Conservation (phyloP, 192 early-diverging fungal species). For the Linnemannia elongata region DNA sequence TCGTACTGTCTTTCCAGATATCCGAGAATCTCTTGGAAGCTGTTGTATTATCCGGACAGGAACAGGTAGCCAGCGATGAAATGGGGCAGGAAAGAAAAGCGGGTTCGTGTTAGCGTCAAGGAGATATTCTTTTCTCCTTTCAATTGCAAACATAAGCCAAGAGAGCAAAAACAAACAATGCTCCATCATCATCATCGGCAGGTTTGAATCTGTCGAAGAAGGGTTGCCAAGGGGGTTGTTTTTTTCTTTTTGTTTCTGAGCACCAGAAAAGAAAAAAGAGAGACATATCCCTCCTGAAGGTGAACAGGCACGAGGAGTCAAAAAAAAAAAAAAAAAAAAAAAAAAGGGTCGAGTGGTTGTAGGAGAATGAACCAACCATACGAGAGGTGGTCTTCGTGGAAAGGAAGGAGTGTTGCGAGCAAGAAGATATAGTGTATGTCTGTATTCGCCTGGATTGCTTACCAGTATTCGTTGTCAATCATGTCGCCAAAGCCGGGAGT, state of each 20-base stretch:
- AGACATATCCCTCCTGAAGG: neutral
- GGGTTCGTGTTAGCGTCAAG: neutral
- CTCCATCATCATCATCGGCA: neutral
- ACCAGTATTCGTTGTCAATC: constrained; percentile 95
- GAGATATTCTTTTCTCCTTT: neutral
- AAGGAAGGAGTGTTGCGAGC: neutral
- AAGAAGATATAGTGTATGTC: neutral
- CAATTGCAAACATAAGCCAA: constrained; percentile 1
- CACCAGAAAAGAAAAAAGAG: constrained; percentile 2
- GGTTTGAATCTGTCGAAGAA: neutral
- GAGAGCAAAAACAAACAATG: constrained; percentile 10
- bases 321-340: neutral
- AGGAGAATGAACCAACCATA: neutral
- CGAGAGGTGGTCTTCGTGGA: neutral
- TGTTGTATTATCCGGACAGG: constrained; percentile 45
- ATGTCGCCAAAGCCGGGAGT: constrained; percentile 99
- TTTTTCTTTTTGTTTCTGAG: constrained; percentile 4
- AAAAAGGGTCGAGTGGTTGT: neutral
- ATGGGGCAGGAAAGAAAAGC: neutral
- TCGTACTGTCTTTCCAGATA: constrained; percentile 97
- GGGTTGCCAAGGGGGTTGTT: neutral
- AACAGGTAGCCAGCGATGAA: neutral
- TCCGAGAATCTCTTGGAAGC: constrained; percentile 92
- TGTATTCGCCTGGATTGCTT: constrained; percentile 23
- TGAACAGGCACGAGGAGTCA: neutral